A percentile compares a stretch with the other conserved stretches of the same genome.
These are phyloP conservation scores for Fusarium irregulare DNA, from an alignment of 2,329 filamentous ascomycete species.

Conservation along the genomic window DNA sequence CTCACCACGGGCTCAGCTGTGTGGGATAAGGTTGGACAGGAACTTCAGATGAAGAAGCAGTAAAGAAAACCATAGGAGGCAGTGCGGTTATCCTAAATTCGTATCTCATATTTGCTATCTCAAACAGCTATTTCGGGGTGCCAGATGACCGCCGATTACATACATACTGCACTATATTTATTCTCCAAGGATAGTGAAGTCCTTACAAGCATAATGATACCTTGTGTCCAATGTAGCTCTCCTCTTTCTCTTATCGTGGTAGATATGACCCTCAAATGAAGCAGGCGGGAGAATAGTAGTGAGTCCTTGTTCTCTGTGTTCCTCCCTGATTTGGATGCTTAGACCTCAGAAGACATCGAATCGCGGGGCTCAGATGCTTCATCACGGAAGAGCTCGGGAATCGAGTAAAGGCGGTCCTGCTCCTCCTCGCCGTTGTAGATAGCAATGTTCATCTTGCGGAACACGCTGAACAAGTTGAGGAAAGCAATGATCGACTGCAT, in stretches of 20 bases:
- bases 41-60: slow-evolving; percentile 39
- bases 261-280: neutral
- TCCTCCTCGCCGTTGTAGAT: slow-evolving; percentile 36
- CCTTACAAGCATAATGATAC: neutral
- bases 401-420: slow-evolving; percentile 15
- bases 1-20: slow-evolving; percentile 69
- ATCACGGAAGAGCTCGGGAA: slow-evolving; percentile 35
- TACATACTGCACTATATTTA: neutral
- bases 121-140: neutral
- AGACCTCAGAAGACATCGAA: slow-evolving; percentile 34
- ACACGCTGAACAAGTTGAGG: slow-evolving; percentile 32
- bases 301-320: neutral
- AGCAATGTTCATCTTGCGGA: slow-evolving; percentile 35
- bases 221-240: neutral
- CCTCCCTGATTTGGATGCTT: neutral
- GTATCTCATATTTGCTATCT: slow-evolving; percentile 9
- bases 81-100: neutral
- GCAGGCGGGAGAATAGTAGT: neutral
- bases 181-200: neutral
- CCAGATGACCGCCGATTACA: neutral
- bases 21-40: slow-evolving; percentile 64
- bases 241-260: neutral
- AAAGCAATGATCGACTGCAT: slow-evolving; percentile 29
- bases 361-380: slow-evolving; percentile 35
- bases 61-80: neutral